Percentiles rank a stretch among this genome's conserved stretches.
Evolutionary conservation across 2,329 filamentous ascomycete species (phyloP).

Genomic region (Monilinia polystroma): DNA sequence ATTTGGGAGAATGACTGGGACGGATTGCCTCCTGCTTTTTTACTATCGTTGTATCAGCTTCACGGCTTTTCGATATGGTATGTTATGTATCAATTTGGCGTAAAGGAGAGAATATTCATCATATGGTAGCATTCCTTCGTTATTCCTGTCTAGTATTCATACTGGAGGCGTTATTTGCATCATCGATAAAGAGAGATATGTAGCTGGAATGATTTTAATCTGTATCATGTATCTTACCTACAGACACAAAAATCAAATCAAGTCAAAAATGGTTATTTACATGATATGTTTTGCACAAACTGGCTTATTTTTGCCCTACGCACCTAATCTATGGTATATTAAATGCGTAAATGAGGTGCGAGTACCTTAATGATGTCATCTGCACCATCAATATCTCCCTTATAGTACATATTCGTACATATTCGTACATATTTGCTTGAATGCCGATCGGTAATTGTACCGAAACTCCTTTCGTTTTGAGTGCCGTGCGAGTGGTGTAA

Average conservation of each 20-base stretch:
- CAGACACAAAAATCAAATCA: not conserved
- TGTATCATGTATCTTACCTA: constrained; percentile 10
- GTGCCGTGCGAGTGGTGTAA: not conserved
- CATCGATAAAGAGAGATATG: constrained; percentile 12
- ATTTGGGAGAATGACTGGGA: not conserved
- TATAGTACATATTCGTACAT: not conserved
- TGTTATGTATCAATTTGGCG: constrained; percentile 5
- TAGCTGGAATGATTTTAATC: not conserved
- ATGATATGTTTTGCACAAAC: not conserved
- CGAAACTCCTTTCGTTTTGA: not conserved
- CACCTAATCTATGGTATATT: not conserved
- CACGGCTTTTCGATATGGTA: not conserved
- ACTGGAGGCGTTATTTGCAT: constrained; percentile 5
- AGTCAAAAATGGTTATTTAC: not conserved
- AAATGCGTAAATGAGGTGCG: not conserved
- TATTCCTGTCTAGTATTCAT: not conserved
- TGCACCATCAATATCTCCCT: not conserved
- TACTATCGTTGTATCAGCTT: not conserved
- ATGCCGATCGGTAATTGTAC: constrained; percentile 6
- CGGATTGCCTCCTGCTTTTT: not conserved
- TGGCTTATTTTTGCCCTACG: not conserved
- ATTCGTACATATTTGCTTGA: no score
- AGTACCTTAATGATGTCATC: not conserved
- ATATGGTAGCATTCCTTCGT: constrained; percentile 1
- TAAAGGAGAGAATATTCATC: constrained; percentile 4